Conservation (phyloP, 2,329 filamentous ascomycete genomes). For the Penicillium sp. region DNA sequence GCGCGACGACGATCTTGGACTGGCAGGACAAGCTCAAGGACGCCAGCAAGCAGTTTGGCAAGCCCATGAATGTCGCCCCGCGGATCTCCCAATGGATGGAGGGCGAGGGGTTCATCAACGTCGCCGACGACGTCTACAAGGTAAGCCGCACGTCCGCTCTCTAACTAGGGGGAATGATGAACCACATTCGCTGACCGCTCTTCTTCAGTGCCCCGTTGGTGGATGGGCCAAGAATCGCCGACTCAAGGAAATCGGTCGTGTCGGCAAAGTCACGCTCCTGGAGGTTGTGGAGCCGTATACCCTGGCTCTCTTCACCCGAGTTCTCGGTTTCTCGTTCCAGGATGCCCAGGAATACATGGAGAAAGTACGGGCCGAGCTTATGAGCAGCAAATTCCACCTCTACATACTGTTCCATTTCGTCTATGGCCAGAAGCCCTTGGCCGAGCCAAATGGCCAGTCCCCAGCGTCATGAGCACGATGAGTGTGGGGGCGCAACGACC, state of each 20-base stretch:
- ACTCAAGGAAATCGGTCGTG: conserved; percentile 36
- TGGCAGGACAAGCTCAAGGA: conserved; percentile 32
- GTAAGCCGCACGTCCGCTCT: conserved; percentile 15
- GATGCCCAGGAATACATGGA: conserved; percentile 32
- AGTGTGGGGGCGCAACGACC: background rate
- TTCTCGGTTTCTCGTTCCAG: conserved; percentile 34
- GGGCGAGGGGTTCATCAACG: conserved; percentile 33
- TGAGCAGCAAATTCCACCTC: conserved; percentile 26
- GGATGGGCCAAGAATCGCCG: conserved; percentile 35
- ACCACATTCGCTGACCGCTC: no score
- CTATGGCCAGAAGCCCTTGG: conserved; percentile 32
- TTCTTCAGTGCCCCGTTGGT: conserved; percentile 33
- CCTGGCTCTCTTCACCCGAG: conserved; percentile 39
- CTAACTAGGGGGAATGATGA: background rate
- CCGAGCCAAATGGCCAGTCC: conserved; percentile 8
- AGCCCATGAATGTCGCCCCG: conserved; percentile 36
- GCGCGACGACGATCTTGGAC: conserved; percentile 25
- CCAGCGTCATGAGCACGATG: conserved; percentile 1
- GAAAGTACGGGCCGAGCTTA: conserved; percentile 28
- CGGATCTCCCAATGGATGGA: conserved; percentile 27
- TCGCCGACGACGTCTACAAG: conserved; percentile 37
- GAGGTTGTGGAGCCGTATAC: conserved; percentile 40
- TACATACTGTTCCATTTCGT: conserved; percentile 34
- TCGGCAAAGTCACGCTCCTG: conserved; percentile 30
- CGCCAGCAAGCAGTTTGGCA: conserved; percentile 35